A percentile compares a stretch with the other conserved stretches of the same genome.
phyloP scores from a whole-genome alignment of 768 basidiomycete genomes.

The Pisolithus sp. region DNA sequence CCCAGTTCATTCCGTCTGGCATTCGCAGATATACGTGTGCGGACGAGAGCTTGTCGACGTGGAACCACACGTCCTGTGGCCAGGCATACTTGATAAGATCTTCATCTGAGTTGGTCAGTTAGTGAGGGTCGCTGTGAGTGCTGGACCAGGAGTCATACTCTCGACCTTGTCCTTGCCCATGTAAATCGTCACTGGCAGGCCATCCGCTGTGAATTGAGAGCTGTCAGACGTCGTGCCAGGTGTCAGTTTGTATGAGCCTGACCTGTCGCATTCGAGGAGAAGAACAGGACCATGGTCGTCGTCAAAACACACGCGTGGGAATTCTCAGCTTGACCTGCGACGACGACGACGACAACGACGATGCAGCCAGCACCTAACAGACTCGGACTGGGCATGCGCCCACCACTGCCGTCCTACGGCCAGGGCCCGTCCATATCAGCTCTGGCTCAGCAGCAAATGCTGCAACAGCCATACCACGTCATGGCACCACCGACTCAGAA shows the following conservation, averaged over 20 bases:
- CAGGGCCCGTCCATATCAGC: slow-evolving; percentile 90
- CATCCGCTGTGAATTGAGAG: slow-evolving; percentile 35
- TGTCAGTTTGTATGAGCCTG: too few relatives aligned
- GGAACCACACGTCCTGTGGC: slow-evolving; percentile 90
- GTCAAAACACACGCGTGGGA: too few relatives aligned
- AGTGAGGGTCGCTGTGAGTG: slow-evolving; percentile 1
- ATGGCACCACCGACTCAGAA: slow-evolving; percentile 64
- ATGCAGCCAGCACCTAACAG: slow-evolving; percentile 72
- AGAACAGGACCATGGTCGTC: slow-evolving; percentile 55
- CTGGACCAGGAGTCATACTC: slow-evolving; percentile 45
- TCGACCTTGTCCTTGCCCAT: slow-evolving; percentile 98
- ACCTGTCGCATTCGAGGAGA: slow-evolving; percentile 53
- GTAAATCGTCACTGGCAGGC: slow-evolving; percentile 70
- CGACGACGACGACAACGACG: slow-evolving; percentile 3
- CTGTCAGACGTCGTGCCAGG: too few relatives aligned
- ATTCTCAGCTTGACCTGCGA: too few relatives aligned
- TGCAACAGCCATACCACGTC: slow-evolving; percentile 45
- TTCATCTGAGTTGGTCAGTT: slow-evolving; percentile 62
- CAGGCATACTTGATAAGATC: slow-evolving; percentile 90
- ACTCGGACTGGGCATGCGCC: slow-evolving; percentile 83
- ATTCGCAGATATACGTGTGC: slow-evolving; percentile 96
- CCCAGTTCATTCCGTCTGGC: slow-evolving; percentile 78
- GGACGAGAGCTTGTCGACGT: slow-evolving; percentile 96
- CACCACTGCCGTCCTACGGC: slow-evolving; percentile 80
- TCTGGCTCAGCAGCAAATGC: slow-evolving; percentile 74